Base-by-base conservation (phyloP, 2,329 filamentous ascomycete species). In the Aspergillus japonicus region DNA sequence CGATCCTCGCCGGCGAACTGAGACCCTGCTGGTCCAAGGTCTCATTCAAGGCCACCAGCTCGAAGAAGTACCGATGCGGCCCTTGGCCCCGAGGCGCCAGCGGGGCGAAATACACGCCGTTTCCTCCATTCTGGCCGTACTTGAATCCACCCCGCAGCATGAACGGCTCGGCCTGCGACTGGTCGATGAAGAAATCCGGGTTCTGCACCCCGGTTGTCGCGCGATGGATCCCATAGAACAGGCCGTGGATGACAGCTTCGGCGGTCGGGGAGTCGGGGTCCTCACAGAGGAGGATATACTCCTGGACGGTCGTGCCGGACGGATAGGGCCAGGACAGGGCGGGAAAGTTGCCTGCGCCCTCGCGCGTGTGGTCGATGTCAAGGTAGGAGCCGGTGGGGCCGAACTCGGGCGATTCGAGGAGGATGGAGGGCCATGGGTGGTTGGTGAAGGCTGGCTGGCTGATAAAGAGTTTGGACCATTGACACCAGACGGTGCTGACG, bases 41-140 rank as follows among this genome's bases (percentile, higher is more conserved):
- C 56, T 80, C 74, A 8, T 71, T 80, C 54, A 85, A 68, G 3
- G 80, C 82, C 53, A 85, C 67, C 16, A 85, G 68, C 62, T 81
- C 73, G 59, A 76, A 85, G 68, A 83, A 81, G 57, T 84, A 85
- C 58, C 82, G 73, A 68, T 85, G 82, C 23, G 76, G 74, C 0
- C 83, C 82, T 63, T 84, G 79, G 26, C 82, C 82, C 55, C 81
- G 66, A 35, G 82, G 69, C 19, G 82, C 81, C 12, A 75, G 69
- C 1, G 83, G 81, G 0, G 78, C 73, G 4, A 78, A 73, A 61
- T 83, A 85, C 0, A 82, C 66, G 21, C 51, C 64, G 0, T 75
- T 75, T 2, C 73, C 69, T 4, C 73, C 67, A 24, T 77, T 82
- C 60, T 74, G 69, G 2, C 81, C 81, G 50, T 80, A 82, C 57